Conservation (phyloP, 192 early-diverging fungal genomes). For the Rhizophlyctis rosea region DNA sequence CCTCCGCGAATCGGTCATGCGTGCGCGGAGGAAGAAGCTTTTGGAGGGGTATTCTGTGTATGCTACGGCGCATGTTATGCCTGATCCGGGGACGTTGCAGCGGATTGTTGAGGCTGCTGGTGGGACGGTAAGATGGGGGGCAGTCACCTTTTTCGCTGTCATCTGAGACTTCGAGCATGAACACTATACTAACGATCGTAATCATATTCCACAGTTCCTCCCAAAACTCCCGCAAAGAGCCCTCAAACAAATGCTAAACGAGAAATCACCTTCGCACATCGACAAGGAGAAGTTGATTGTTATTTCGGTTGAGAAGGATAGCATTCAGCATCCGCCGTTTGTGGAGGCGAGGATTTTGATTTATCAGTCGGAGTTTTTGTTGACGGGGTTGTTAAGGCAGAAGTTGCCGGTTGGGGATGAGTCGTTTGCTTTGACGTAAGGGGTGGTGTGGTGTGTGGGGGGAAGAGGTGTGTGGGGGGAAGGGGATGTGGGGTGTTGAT, state of each 20-base stretch:
- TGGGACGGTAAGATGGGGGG: neutral
- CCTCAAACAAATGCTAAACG: neutral
- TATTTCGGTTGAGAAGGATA: neutral
- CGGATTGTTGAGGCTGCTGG: neutral
- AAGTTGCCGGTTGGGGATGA: neutral
- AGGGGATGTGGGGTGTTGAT: no score
- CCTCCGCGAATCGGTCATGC: neutral
- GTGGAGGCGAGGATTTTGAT: neutral
- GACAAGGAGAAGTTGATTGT: neutral
- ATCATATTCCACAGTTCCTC: neutral
- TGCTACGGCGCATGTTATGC: neutral
- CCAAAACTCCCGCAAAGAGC: neutral
- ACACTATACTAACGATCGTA: no score
- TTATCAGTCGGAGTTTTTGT: neutral
- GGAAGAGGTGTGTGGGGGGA: no score
- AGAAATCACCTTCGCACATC: neutral
- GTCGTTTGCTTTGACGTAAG: neutral
- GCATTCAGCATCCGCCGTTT: neutral
- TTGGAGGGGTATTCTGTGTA: constrained; percentile 4
- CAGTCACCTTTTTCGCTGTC: neutral
- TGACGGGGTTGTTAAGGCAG: neutral
- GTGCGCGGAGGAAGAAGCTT: neutral
- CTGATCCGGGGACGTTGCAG: neutral
- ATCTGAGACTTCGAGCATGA: no score
- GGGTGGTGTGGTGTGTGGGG: no score